Base-by-base conservation (phyloP, 169 alveolate genomes). In the Babesia ovata region DNA sequence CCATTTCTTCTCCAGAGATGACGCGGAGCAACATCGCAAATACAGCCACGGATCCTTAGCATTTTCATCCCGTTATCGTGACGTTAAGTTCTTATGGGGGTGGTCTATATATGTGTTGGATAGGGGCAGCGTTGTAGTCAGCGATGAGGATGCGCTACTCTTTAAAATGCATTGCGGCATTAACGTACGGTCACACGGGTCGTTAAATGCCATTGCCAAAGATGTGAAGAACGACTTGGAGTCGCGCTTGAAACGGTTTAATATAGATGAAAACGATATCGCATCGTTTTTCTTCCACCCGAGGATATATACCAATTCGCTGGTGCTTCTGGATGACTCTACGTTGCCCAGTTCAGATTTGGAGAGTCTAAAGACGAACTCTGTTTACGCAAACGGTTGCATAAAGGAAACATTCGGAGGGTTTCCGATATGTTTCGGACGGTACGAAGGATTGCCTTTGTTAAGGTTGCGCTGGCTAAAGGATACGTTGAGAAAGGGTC, bases 141-240 rank as follows among this genome's bases (percentile, higher is more conserved):
- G 54, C 39, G 50, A 33, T 14, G 59, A 48, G 28, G 88, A 81
- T 45, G 53, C 19, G 26, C 2, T 53, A 48, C 39, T 72, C 14
- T 81, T 72, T 26, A 82, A 66, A 53, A 81, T 62, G 29, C 78
- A 81, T 45, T 81, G 88, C 52, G 88, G 88, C 21, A 70, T 81
- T 22, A 9, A 44, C n/a, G 28, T 81, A 13, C 42, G 52, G 2
- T 10, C 46, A 9, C 44, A 69, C 28, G 59, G 36, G 13, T 26
- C 58, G 19, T n/a, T 72, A 63, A 44, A 50, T 22, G 59, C 49
- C 44, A 70, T 81, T 22, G 65, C 53, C 16, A 24, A 36, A 16
- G 79, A 61, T 50, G 36, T 81, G 12, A 63, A 28, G 33, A 33
- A 26, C 49, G 46, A 48, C 33, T 17, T 74, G 39, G 46, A 21